These are phyloP conservation scores for Crithidia acanthocephali DNA, from an alignment of 208 protist genomes.

Conservation along the genomic window DNA sequence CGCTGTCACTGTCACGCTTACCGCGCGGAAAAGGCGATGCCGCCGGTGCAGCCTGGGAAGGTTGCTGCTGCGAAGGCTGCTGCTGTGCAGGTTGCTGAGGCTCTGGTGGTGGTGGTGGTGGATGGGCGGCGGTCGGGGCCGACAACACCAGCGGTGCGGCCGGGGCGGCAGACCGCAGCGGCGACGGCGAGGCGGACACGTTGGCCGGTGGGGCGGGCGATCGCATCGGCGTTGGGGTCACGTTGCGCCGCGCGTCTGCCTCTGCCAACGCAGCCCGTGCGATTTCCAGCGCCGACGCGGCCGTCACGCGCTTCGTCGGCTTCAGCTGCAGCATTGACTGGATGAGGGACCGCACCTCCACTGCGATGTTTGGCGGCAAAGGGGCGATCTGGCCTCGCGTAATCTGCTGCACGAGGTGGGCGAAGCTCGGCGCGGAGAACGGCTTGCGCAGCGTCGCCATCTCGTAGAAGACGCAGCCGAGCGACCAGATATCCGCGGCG, in stretches of 20 bases:
- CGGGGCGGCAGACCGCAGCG: background rate
- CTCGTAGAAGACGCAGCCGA: conserved; percentile 91
- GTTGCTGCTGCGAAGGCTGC: too few species aligned
- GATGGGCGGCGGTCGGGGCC: background rate
- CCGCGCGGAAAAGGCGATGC: background rate
- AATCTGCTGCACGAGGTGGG: conserved; percentile 77
- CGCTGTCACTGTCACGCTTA: background rate
- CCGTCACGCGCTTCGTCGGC: conserved; percentile 47
- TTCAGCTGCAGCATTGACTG: conserved; percentile 64
- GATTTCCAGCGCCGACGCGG: conserved; percentile 41
- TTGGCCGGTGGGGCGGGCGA: conserved; percentile 2
- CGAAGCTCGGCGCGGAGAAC: conserved; percentile 78
- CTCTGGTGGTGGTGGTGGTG: background rate
- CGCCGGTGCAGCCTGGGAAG: background rate
- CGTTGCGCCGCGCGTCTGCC: conserved; percentile 15
- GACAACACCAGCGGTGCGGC: background rate
- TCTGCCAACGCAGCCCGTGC: conserved; percentile 20
- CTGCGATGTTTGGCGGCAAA: conserved; percentile 49
- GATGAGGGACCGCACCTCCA: conserved; percentile 52
- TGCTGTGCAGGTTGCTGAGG: background rate
- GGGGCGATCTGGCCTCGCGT: conserved; percentile 66
- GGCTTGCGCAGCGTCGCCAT: conserved; percentile 72
- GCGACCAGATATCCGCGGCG: conserved; percentile 94
- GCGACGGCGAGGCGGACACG: background rate
- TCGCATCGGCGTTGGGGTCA: conserved; percentile 9